Percentiles rank a stretch among this genome's conserved stretches.
Evolutionary conservation across 139 green algal species (phyloP).

Genomic region (Picochlorum sp.): DNA sequence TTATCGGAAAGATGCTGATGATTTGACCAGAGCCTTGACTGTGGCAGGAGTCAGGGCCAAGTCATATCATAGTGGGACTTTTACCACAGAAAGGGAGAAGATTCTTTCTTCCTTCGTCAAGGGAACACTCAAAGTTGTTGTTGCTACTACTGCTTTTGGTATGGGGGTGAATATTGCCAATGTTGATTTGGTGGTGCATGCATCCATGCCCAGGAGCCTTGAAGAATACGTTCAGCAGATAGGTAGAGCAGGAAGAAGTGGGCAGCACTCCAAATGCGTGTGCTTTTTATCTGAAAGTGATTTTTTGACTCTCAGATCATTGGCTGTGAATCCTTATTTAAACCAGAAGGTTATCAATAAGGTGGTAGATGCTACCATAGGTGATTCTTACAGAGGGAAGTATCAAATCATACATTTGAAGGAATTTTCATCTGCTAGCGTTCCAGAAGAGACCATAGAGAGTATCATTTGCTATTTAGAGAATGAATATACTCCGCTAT

Average conservation of each 20-base stretch:
- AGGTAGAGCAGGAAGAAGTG: slow-evolving; percentile 60
- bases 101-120: slow-evolving; percentile 48
- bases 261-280: slow-evolving; percentile 42
- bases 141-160: slow-evolving; percentile 71
- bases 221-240: slow-evolving; percentile 89
- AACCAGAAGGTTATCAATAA: slow-evolving; percentile 27
- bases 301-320: slow-evolving; percentile 48
- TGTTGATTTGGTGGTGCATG: slow-evolving; percentile 65
- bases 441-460: slow-evolving; percentile 64
- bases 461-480: slow-evolving; percentile 66
- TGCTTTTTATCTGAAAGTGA: slow-evolving; percentile 57
- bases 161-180: slow-evolving; percentile 59
- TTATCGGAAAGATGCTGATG: slow-evolving; percentile 61
- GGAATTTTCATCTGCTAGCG: slow-evolving; percentile 46
- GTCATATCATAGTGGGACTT: slow-evolving; percentile 61
- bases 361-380: slow-evolving; percentile 43
- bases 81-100: slow-evolving; percentile 32
- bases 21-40: slow-evolving; percentile 46
- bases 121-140: slow-evolving; percentile 46
- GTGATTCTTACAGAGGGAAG: slow-evolving; percentile 2
- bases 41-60: slow-evolving; percentile 35
- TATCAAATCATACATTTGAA: slow-evolving; percentile 22
- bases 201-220: slow-evolving; percentile 61
- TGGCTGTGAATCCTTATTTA: slow-evolving; percentile 31
- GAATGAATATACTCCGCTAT: slow-evolving; percentile 7